Percentiles rank a stretch among this genome's conserved stretches.
Evolutionary conservation across 202 grass and related monocot species (phyloP).

Genomic region (Setaria italica): DNA sequence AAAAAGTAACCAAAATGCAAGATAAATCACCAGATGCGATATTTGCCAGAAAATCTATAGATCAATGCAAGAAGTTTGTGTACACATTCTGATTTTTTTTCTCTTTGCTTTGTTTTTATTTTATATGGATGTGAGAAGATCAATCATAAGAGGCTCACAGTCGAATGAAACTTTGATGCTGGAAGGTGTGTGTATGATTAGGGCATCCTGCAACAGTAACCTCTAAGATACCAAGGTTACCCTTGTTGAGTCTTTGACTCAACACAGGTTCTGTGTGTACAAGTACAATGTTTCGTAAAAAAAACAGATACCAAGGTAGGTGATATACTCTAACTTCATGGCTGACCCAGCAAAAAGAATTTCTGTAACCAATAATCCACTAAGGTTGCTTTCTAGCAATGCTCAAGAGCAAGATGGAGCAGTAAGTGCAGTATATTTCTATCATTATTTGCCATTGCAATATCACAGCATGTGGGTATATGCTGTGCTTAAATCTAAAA

Average conservation of each 20-base stretch:
- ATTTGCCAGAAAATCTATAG: neutral
- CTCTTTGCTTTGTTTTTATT: neutral
- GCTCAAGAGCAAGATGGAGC: neutral
- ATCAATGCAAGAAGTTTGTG: neutral
- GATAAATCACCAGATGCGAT: neutral
- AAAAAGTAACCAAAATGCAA: neutral
- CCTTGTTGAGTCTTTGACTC: too few species aligned
- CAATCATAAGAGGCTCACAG: neutral
- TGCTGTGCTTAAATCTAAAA: neutral
- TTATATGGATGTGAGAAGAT: neutral
- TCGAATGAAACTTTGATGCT: neutral
- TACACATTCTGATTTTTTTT: slow-evolving; percentile 8
- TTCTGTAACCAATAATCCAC: neutral
- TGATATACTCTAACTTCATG: neutral
- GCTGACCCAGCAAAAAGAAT: neutral
- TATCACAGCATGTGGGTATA: neutral
- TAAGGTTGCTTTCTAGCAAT: neutral
- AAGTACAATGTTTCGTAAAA: neutral
- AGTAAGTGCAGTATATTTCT: neutral
- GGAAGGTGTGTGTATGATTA: neutral
- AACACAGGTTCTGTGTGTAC: too few species aligned
- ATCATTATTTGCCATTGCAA: neutral
- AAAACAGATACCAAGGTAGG: neutral
- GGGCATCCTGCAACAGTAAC: neutral
- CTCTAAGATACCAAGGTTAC: neutral